Conservation (phyloP, 176 grass and related monocot species). For the Avena insularis region DNA sequence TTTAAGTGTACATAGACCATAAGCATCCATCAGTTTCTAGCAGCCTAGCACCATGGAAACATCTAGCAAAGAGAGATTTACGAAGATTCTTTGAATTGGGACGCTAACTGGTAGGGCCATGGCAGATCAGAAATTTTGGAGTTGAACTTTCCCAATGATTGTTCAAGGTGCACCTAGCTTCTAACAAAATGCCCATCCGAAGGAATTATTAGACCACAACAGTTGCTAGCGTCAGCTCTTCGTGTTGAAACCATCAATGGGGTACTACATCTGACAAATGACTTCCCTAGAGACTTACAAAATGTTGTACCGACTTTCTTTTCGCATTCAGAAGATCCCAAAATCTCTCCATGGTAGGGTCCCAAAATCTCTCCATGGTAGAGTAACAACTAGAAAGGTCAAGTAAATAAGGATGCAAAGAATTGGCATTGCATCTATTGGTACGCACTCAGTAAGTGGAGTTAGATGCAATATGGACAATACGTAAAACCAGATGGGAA, state of each 20-base stretch:
- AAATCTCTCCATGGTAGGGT: conserved; percentile 46
- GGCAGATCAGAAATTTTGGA: conserved; percentile 31
- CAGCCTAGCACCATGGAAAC: conserved; percentile 42
- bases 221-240: conserved; percentile 45
- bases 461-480: conserved; percentile 1
- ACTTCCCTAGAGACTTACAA: conserved; percentile 31
- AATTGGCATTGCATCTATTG: conserved; percentile 15
- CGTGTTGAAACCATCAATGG: conserved; percentile 36
- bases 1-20: conserved; percentile 32
- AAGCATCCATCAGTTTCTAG: conserved; percentile 16
- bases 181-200: conserved; percentile 36
- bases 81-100: conserved; percentile 41
- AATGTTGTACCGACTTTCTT: conserved; percentile 44
- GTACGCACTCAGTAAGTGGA: conserved; percentile 13
- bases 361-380: conserved; percentile 42
- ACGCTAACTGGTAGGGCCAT: conserved; percentile 12
- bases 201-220: conserved; percentile 41
- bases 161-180: conserved; percentile 46
- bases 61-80: conserved; percentile 11
- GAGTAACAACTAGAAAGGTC: conserved; percentile 41
- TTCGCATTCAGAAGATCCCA: conserved; percentile 34
- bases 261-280: conserved; percentile 40
- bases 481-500: conserved; percentile 8
- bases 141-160: conserved; percentile 46
- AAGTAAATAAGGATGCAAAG: conserved; percentile 26